phyloP scores from a whole-genome alignment of 345 rosid species.

The Gynandropsis gynandra region DNA sequence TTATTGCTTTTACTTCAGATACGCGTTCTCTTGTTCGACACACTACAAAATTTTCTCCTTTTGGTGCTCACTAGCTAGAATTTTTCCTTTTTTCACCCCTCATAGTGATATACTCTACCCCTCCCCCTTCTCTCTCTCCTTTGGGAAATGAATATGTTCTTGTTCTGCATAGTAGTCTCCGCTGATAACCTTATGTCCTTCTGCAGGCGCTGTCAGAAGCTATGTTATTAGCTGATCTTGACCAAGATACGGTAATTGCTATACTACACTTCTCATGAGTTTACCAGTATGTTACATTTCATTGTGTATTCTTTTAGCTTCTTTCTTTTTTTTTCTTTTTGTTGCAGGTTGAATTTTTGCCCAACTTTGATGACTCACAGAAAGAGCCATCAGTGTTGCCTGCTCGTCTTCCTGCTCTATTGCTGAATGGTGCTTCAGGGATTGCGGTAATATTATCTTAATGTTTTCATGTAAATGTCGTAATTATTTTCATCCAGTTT shows the following conservation, averaged over 20 bases:
- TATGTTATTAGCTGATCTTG: conserved; percentile 73
- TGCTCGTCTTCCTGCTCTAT: conserved; percentile 79
- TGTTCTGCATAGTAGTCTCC: neutral
- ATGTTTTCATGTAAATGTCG: conserved; percentile 1
- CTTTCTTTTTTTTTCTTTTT: conserved; percentile 9
- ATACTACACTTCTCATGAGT: neutral
- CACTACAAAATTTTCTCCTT: neutral
- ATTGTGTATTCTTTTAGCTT: conserved; percentile 14
- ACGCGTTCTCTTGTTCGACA: neutral
- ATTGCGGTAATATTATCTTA: conserved; percentile 58
- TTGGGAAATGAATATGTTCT: neutral
- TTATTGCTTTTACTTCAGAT: neutral
- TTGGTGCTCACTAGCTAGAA: too few relatives aligned
- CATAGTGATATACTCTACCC: too few relatives aligned
- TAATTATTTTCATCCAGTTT: conserved; percentile 1
- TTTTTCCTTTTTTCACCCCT: neutral
- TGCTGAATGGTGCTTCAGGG: conserved; percentile 94
- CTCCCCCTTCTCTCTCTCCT: neutral
- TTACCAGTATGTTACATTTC: neutral
- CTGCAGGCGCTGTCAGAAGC: conserved; percentile 87
- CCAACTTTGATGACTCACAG: conserved; percentile 87
- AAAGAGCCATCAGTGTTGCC: conserved; percentile 89
- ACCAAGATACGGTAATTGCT: conserved; percentile 62
- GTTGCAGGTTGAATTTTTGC: conserved; percentile 84
- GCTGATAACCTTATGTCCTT: conserved; percentile 11